Base-by-base conservation (phyloP, 441 rosid genomes). In the Hypseocharis bilobata region DNA sequence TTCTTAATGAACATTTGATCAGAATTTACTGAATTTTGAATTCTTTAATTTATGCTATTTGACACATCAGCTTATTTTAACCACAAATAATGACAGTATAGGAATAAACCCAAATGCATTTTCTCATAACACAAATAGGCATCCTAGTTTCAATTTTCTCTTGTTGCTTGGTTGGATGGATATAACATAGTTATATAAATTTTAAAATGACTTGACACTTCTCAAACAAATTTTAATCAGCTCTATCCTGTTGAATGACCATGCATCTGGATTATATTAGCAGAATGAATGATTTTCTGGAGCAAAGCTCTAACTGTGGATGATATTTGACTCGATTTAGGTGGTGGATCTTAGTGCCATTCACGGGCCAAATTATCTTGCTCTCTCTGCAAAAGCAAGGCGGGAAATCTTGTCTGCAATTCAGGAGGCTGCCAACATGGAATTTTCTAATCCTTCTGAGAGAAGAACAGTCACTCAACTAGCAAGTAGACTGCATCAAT, bases 351-450 rank as follows among this genome's bases (percentile, higher is more conserved):
- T 92, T 78, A 85, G 88, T 70, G 63, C 85, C 63, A 70, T 75
- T 62, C 85, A 84, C 66, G 96, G 98, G 79, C 81, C 89, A 42
- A 81, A 83, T 63, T 81, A 76, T 70, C 78, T 85, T 25, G 77
- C 80, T 67, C 83, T 80, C 45, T 79, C 92, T 23, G 73, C 85
- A 23, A 88, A 86, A 68, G 83, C 76, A 74, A 84, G 86, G 76
- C 80, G 80, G 68, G 85, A 82, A 64, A 67, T 88, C 59, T 69
- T 88, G 74, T 82, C 82, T 76, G 96, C 96, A n/a, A 66, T 84
- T 77, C 91, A 92, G 65, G 89, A 86, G 75, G 84, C 86, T 74
- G 79, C 71, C 57, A 86, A 82, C 73, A 78, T 81, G 84, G 90
- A 83, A 55, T 83, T 84, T 72, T 79, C 88, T 16, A 84, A 79